Evolutionary conservation across 192 early-diverging fungal species (phyloP), one percentile per base, ranked within the genome.

Genomic region (Backusella morwellensis): DNA sequence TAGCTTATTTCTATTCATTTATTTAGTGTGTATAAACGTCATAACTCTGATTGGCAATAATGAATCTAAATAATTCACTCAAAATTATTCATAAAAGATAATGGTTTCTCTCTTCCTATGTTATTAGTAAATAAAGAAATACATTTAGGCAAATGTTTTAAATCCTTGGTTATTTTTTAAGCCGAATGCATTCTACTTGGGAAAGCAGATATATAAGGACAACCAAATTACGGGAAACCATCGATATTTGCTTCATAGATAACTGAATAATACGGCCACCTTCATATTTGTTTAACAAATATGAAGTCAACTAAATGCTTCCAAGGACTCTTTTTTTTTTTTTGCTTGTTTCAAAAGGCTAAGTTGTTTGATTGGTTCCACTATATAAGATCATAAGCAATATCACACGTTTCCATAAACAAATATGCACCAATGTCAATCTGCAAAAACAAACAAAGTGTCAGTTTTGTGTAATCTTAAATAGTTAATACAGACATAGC

Each of bases 391-490:
- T 29, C 21, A n/a, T 56, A 23, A 63, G 8, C 56, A 63, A 9
- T 29, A 63, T 63, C 23, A 63, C 56, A 63, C 56, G 56, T 63
- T 63, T 63, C 56, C 21, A 63, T 63, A 63, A 63, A 63, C 56
- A 63, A 63, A 63, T 63, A 26, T 63, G 21, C 56, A 63, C 56
- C 56, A 63, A 63, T 63, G 23, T 63, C 56, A 63, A 63, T 63
- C 56, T 63, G 3, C 23, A 63, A 63, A 63, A 29, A 63, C 56
- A 63, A 63, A 29, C 9, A 63, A 29, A 63, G 56, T 63, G 56
- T 63, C 56, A 63, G 29, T 11, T 63, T 63, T 63, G 56, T 63
- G 56, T 63, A 63, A 63, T 63, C 12, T 3, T 63, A 3, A 21
- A 59, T 26, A 11, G 56, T 32, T 32, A 63, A 29, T 29, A 63